Conservation (phyloP, 1,284 basidiomycete species). For the Moesziomyces sp. region DNA sequence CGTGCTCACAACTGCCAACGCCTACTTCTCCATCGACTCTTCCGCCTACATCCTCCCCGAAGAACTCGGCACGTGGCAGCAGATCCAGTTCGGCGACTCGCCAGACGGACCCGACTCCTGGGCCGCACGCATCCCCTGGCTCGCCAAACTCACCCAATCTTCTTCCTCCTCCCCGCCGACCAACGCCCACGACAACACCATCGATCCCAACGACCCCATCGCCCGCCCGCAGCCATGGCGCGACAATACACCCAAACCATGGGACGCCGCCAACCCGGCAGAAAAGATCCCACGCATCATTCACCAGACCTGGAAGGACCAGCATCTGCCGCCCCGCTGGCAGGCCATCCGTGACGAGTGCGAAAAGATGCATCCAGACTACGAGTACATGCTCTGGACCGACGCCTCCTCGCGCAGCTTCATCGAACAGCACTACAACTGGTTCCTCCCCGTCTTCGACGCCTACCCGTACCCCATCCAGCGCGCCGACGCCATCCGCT, state of each 20-base stretch:
- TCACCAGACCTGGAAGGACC: conserved; percentile 98
- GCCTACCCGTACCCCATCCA: conserved; percentile 93
- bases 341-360: conserved; percentile 70
- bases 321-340: conserved; percentile 86
- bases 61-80: conserved; percentile 63
- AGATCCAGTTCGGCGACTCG: conserved; percentile 53
- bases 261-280: conserved; percentile 40
- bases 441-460: conserved; percentile 93
- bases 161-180: conserved; percentile 3
- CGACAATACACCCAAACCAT: conserved; percentile 40
- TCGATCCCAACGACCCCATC: conserved; percentile 17
- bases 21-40: conserved; percentile 81
- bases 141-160: conserved; percentile 40
- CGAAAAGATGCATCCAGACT: conserved; percentile 76
- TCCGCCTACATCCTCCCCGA: conserved; percentile 57
- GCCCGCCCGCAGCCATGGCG: conserved; percentile 37
- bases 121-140: conserved; percentile 48
- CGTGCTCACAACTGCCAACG: conserved; percentile 88
- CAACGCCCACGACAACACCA: not conserved
- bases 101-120: conserved; percentile 51
- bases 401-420: conserved; percentile 90
- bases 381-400: conserved; percentile 98
- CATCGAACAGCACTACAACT: conserved; percentile 85
- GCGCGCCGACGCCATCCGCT: conserved; percentile 95
- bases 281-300: conserved; percentile 84